Evolutionary conservation across 2,329 filamentous ascomycete species (phyloP).

Genomic region (Diaporthe velutina): DNA sequence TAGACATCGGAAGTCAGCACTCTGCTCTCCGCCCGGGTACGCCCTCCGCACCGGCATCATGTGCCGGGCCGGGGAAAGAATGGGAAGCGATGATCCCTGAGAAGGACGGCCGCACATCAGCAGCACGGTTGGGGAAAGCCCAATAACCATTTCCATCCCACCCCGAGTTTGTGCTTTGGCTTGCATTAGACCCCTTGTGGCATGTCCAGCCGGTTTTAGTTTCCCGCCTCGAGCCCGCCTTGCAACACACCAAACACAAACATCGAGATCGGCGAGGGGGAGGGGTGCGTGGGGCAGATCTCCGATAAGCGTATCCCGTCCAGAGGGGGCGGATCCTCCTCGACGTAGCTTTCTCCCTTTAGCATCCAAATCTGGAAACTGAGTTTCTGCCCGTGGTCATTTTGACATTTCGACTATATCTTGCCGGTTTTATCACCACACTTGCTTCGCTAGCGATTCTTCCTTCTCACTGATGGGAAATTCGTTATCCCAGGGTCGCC

Average conservation of each 20-base stretch:
- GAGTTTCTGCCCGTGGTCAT: neutral
- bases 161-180: neutral
- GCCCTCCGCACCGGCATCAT: neutral
- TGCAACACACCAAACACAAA: neutral
- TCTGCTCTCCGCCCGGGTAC: neutral
- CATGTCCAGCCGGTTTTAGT: slow-evolving; percentile 23
- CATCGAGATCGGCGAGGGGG: slow-evolving; percentile 3
- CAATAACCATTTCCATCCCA: neutral
- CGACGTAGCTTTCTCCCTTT: slow-evolving; percentile 5
- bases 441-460: neutral
- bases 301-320: slow-evolving; percentile 25
- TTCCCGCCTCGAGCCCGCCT: neutral
- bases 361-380: slow-evolving; percentile 17
- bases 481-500: neutral
- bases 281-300: slow-evolving; percentile 17
- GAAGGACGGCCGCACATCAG: neutral
- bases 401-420: slow-evolving; percentile 1
- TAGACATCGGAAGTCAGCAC: neutral
- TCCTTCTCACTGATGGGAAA: neutral
- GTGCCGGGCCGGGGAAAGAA: neutral
- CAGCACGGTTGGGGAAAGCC: neutral
- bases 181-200: slow-evolving; percentile 29
- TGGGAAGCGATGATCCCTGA: neutral
- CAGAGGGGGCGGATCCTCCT: neutral
- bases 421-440: neutral